A percentile compares a stretch with the other conserved stretches of the same genome.
These are phyloP conservation scores for Dendrobium nobile DNA, from an alignment of 106 monocot genomes.

Conservation along the genomic window DNA sequence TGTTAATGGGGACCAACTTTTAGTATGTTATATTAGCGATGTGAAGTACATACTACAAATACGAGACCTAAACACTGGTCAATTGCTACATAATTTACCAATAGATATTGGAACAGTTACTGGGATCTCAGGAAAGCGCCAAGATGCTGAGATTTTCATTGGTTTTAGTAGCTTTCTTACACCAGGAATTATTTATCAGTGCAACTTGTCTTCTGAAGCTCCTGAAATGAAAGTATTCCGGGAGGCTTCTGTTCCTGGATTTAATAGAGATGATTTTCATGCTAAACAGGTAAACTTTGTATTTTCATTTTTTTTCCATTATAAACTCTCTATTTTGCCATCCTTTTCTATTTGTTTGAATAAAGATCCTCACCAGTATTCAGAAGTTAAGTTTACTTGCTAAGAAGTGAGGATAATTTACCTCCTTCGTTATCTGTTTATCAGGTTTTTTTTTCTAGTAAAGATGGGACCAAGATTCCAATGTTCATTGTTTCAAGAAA, in stretches of 20 bases:
- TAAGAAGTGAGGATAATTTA: background rate
- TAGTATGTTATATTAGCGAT: constrained; percentile 82
- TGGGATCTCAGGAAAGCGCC: constrained; percentile 56
- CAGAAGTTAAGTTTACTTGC: background rate
- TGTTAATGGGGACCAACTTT: constrained; percentile 62
- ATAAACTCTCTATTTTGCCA: background rate
- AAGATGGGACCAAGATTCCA: constrained; percentile 88
- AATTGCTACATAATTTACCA: constrained; percentile 53
- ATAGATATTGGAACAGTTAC: constrained; percentile 80
- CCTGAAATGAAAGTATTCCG: constrained; percentile 75
- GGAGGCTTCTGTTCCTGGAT: constrained; percentile 78
- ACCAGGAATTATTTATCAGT: constrained; percentile 77
- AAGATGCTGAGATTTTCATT: constrained; percentile 69
- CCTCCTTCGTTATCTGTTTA: constrained; percentile 1
- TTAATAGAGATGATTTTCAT: constrained; percentile 56
- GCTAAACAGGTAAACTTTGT: constrained; percentile 64
- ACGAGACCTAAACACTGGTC: constrained; percentile 73
- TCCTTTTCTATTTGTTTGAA: background rate
- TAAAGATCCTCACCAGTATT: background rate
- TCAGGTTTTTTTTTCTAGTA: constrained; percentile 78
- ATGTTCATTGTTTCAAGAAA: constrained; percentile 90
- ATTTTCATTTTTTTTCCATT: background rate
- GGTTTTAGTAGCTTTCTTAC: constrained; percentile 87
- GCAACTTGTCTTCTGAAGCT: constrained; percentile 48
- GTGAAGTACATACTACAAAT: constrained; percentile 71